phyloP scores from a whole-genome alignment of 257 asterid genomes.

The Nemophila menziesii region DNA sequence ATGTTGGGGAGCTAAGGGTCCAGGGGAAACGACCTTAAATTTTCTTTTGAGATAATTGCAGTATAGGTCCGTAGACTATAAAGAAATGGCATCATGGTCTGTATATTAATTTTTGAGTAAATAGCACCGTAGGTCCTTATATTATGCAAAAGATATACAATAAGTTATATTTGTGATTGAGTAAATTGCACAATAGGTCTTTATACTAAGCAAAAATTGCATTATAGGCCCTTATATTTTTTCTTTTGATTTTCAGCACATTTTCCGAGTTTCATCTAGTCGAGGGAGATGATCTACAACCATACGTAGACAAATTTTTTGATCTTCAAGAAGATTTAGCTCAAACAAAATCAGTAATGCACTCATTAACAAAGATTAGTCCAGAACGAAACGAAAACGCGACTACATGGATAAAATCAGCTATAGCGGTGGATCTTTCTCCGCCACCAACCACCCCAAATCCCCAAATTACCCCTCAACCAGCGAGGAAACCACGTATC shows the following conservation, averaged over 20 bases:
- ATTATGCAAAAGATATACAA: too few species aligned
- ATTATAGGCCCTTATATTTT: too few species aligned
- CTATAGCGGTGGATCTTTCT: conserved; percentile 58
- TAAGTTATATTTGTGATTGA: too few species aligned
- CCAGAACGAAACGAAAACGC: conserved; percentile 59
- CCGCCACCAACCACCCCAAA: conserved; percentile 11
- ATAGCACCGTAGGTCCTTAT: too few species aligned
- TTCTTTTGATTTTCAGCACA: conserved; percentile 23
- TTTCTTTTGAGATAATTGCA: too few species aligned
- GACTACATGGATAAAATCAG: conserved; percentile 50
- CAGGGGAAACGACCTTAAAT: too few species aligned
- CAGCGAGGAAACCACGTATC: conserved; percentile 4
- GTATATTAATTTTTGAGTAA: too few species aligned
- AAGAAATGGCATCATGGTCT: too few species aligned
- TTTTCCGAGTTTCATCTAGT: conserved; percentile 40
- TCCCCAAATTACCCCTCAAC: conserved; percentile 11
- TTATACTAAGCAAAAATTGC: too few species aligned
- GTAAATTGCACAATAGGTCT: too few species aligned
- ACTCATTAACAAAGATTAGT: conserved; percentile 34
- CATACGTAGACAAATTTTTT: conserved; percentile 39
- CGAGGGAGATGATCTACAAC: conserved; percentile 43
- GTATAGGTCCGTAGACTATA: too few species aligned
- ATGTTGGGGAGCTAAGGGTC: too few species aligned
- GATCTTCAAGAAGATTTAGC: conserved; percentile 40
- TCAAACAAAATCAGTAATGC: conserved; percentile 37